Conservation (phyloP, 768 basidiomycete species). For the Lepiota brunneoincarnata region DNA sequence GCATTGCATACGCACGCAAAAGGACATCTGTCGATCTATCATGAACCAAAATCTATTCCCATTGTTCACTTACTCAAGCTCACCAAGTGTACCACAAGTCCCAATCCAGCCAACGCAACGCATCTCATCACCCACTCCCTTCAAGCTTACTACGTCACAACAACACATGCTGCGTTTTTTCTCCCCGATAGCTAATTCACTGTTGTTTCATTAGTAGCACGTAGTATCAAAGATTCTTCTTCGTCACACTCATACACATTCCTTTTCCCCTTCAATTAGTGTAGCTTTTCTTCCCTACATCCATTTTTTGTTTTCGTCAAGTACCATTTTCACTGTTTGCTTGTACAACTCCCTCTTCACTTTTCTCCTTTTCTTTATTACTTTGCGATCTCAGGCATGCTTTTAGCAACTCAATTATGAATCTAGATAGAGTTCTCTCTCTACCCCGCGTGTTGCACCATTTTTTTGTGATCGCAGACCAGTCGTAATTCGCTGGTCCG, state of each 20-base stretch:
- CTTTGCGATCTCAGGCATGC: conserved; percentile 1
- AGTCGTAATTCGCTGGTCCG: neutral
- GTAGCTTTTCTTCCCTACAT: neutral
- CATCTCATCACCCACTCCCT: neutral
- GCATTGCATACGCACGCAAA: neutral
- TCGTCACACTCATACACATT: neutral
- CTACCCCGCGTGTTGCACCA: too few species aligned
- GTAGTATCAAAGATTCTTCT: conserved; percentile 1
- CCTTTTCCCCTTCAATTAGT: neutral
- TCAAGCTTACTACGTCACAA: neutral
- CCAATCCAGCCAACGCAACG: neutral
- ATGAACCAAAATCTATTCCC: conserved; percentile 8
- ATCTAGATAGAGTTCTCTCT: conserved; percentile 10
- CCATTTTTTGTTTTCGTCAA: conserved; percentile 6
- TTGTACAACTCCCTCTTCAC: neutral
- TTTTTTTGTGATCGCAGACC: too few species aligned
- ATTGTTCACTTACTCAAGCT: neutral
- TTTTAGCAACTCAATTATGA: conserved; percentile 7
- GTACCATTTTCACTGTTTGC: conserved; percentile 2
- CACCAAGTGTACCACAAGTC: conserved; percentile 6
- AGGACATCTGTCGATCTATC: conserved; percentile 8
- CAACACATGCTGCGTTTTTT: conserved; percentile 4
- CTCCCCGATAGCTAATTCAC: conserved; percentile 4
- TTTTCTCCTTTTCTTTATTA: conserved; percentile 1
- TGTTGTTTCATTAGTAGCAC: conserved; percentile 11